Base-by-base conservation (phyloP, 768 basidiomycete genomes). In the Sutorius australiensis region DNA sequence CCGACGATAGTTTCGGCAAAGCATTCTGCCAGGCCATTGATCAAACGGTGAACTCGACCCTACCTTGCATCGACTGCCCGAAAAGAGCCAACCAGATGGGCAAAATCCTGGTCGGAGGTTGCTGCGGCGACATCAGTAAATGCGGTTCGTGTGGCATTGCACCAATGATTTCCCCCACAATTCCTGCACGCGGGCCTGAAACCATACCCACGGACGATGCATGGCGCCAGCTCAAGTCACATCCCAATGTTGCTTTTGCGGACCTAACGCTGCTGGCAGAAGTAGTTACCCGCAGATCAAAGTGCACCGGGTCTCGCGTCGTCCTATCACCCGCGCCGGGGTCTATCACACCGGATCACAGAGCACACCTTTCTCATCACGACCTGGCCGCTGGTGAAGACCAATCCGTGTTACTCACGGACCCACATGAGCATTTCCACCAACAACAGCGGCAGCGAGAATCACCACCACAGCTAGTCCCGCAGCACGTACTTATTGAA, bases 201-300 rank as follows among this genome's bases (percentile, higher is more conserved):
- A 84, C 80, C 7, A 86, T 93, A 33, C 80, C 90, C 17, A 90
- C 88, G 51, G 86, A 86, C 64, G 83, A 85, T 51, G 91, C 91
- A 8, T 94, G 92, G 89, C 81, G 80, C 28, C 84, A 84, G 58
- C 76, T 95, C 56, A 92, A 93, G 71, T 81, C 83, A 11, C 93
- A 95, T 69, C 93, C 93, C 2, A 94, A 92, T 60, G 85, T 89
- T 48, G 81, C 84, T 30, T 93, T 93, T 65, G 82, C 89, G 13
- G 90, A 95, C 70, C 75, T 95, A 48, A 72, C 82, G 3, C 76
- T 95, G 48, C 80, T 95, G 40, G 93, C 93, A 3, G 91, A 92
- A 47, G 93, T 95, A 38, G 92, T 95, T 38, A 85, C 89, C 8
- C 87, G 90, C 50, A 78, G 87, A 47, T 85, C 90, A 39, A 84